Conservation (phyloP, 2,329 filamentous ascomycete genomes). For the Ophiostoma piceae region DNA sequence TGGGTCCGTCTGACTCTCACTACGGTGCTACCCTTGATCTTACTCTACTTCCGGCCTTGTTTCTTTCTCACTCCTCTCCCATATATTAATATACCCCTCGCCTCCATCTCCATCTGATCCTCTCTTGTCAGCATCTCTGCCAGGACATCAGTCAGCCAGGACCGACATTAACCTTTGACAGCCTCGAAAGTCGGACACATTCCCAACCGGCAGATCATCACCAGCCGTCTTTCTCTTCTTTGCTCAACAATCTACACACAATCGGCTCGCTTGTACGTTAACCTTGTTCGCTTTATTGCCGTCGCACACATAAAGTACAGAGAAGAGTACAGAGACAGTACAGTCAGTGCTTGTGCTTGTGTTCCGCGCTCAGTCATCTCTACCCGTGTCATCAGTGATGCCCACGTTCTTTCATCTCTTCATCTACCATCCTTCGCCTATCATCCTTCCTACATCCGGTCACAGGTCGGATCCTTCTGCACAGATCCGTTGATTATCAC, state of each 20-base stretch:
- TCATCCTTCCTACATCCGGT: no score
- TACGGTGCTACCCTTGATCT: no score
- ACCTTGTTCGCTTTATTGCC: neutral
- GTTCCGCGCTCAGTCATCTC: neutral
- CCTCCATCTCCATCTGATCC: neutral
- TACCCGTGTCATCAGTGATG: neutral
- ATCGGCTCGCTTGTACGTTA: neutral
- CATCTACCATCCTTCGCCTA: no score
- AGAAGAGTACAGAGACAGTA: no score
- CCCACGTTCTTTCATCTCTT: neutral
- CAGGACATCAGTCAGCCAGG: neutral
- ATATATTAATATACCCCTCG: neutral
- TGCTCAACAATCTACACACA: neutral
- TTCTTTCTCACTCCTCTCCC: neutral
- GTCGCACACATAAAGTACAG: neutral
- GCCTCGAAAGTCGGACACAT: constrained; percentile 11
- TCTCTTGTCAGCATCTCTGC: neutral
- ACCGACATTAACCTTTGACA: constrained; percentile 17
- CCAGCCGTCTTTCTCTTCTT: neutral
- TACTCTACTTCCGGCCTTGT: neutral
- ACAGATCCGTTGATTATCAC: no score
- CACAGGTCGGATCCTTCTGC: no score
- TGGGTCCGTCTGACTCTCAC: constrained; percentile 14
- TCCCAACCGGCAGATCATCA: constrained; percentile 19
- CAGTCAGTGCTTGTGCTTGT: neutral